Evolutionary conservation across 2,329 filamentous ascomycete genomes (phyloP), one percentile per base, ranked within the genome.

Genomic region (Trichoderma guizhouense): DNA sequence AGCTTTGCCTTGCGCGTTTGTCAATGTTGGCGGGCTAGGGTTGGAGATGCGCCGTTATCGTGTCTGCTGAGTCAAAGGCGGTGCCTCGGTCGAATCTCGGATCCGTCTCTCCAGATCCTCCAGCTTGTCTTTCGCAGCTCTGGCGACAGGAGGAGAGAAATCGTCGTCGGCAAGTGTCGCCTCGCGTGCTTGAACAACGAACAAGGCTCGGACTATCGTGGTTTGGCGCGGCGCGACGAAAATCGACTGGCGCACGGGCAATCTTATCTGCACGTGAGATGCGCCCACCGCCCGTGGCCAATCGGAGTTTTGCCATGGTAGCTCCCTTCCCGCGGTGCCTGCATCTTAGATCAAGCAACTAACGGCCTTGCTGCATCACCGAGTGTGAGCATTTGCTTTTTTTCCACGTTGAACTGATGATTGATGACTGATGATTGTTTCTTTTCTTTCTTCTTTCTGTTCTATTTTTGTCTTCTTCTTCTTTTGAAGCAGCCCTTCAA

Each of bases 301-400:
- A 78, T 78, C 78, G 77, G 77, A 71, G 74, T 14, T 36, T 26
- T 76, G 74, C 75, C 76, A 63, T 39, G 26, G 51, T 57, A 61
- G 39, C 69, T 67, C 24, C 62, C 69, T 69, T 53, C 24, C 65
- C 26, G 18, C 66, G 34, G 53, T 36, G 60, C 60, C 36, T 43
- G 64, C 64, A 58, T 67, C 64, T 67, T 30, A 58, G 64, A 58
- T 67, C 64, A 58, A 67, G 55, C 64, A 32, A 18, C 43, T 43
- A 21, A 34, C 9, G 28, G 14, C 14, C n/a, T 24, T 53, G 30
- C 32, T 39, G 60, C 60, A 28, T 24, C 11, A 34, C 14, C 39
- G 7, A 43, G 39, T 18, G 36, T 18, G 39, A 43, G 24, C 34
- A 28, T 28, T 39, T 43, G 26, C 24, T 53, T 47, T 69, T 26